Evolutionary conservation across 2,329 filamentous ascomycete species (phyloP), one percentile per base, ranked within the genome.

Genomic region (Aspergillus sp.): DNA sequence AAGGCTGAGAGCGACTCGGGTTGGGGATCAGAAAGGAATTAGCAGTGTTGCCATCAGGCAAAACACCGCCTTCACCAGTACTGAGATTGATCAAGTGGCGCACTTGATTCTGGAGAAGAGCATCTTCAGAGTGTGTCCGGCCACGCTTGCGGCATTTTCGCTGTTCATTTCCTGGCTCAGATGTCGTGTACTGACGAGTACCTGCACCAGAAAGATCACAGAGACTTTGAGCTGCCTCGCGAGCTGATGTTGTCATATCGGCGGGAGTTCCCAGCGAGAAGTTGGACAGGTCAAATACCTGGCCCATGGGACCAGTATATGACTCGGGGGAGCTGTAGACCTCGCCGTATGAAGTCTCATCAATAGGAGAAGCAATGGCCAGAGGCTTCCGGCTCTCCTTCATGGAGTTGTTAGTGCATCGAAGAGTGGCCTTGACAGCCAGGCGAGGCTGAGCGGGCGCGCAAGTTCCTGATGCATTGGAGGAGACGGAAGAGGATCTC

Each of bases 401-500:
- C 30, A 67, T 45, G 7, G 60, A 63, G 41, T 64, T 65, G 43
- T 57, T 67, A 11, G 65, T 65, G 52, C 61, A 64, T 34, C 66
- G 66, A 48, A 68, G 55, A 38, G 67, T 65, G n/a, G 68, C 64
- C 54, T 63, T 64, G 37, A 65, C 58, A n/a, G 66, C 65, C 51
- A 69, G 45, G 10, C 63, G 61, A 45, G 65, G 56, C 36, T 62
- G 49, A 12, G 52, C 49, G 33, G 56, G 49, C 40, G 53, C 58
- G 48, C 54, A 56, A 35, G 55, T 53, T 30, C 55, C 61, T 13
- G 67, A 70, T 11, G 66, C 58, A 41, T 55, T 67, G n/a, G 70
- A 72, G 5, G 69, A 72, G 38, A 71, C 65, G 4, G 69, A 71
- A 5, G 68, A 72, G 12, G 70, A 79, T 61, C 77, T 75, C 66